Evolutionary conservation across 441 rosid genomes (phyloP), one percentile per base, ranked within the genome.

Genomic region (Melastoma candidum): DNA sequence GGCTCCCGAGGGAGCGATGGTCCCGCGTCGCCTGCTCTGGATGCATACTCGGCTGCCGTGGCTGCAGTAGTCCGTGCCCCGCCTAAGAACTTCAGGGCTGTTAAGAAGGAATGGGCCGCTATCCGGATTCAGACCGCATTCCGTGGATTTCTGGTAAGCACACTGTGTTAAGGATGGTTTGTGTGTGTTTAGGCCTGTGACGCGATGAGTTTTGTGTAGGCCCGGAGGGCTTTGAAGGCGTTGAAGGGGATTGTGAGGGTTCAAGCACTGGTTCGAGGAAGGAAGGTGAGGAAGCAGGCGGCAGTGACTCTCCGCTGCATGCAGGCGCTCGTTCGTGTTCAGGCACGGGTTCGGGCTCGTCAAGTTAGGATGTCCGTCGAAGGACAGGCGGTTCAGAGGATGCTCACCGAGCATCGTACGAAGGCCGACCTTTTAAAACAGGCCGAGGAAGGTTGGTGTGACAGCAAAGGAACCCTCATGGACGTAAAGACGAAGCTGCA

Each of bases 211-310:
- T 36, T 29, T 29, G 6, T 36, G 57, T 29, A 92, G 98, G 92
- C 98, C 12, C 81, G 98, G 60, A 81, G 95, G 64, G 98, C 98
- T 1, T 63, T 82, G 67, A 82, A 82, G 68, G 97, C 97, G 10
- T 71, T 92, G 77, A 92, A 78, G 80, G 98, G 95, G 49, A 80
- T 92, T 41, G 98, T 92, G 14, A 89, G 94, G 67, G 80, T 92
- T 47, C 98, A 92, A 71, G 98, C 98, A 55, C 61, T 92, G 36
- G 97, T 86, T 48, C 81, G 98, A 44, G 97, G 97, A 32, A 74
- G 71, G 59, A 73, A 71, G 49, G 84, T 78, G 27, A 71, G 87
- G 50, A 74, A 63, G 66, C 68, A 73, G 66, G 79, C 84, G 7
- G 72, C 66, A 57, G 45, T 50, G 63, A 67, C 82, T 46, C 71